Base-by-base conservation (phyloP, 2,329 filamentous ascomycete genomes). In the Tothia fuscella region DNA sequence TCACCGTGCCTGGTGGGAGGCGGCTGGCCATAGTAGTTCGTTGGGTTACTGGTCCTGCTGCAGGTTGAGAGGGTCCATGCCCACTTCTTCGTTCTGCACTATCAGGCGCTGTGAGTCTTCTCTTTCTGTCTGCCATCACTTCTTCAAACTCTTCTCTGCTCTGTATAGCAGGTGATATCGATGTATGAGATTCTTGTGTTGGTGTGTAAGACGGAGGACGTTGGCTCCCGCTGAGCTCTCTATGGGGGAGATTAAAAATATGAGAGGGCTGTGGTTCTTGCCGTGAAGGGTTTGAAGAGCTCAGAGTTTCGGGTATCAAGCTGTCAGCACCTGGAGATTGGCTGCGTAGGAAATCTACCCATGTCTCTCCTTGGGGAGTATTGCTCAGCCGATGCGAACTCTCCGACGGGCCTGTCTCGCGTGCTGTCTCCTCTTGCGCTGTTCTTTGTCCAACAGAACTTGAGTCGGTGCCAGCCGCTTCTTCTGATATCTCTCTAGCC, bases 71-170 rank as follows among this genome's bases (percentile, higher is more conserved):
- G 22, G 41, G 28, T 21, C 33, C 24, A 6, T 38, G 34, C 17
- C 35, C 41, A 17, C 38, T 25, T 52, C 56, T 5, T 52, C 53
- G 13, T 53, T 50, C 48, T 36, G 59, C 57, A 16, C 50, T 48
- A 20, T 61, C 56, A 6, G 57, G 49, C 4, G 54, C 51, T 2
- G 57, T 60, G 35, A 60, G 44, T 22, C 58, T 51, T 42, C 58
- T 51, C 52, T 61, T 61, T 42, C 59, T 53, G 35, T 61, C 58
- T 17, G 50, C 45, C 43, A 46, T 53, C 4, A 14, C 6, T 25
- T 17, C 6, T 30, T 25, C 25, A 16, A 30, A 22, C 22, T 43
- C 32, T 25, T 20, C 29, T 22, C 19, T n/a, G 19, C 24, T 13
- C 19, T 9, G 9, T 16, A 21, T 38, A 34, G 39, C 16, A 19